A percentile compares a stretch with the other conserved stretches of the same genome.
Conservation (phyloP, 495 filamentous ascomycete genomes). For the Lichina pygmaea region DNA sequence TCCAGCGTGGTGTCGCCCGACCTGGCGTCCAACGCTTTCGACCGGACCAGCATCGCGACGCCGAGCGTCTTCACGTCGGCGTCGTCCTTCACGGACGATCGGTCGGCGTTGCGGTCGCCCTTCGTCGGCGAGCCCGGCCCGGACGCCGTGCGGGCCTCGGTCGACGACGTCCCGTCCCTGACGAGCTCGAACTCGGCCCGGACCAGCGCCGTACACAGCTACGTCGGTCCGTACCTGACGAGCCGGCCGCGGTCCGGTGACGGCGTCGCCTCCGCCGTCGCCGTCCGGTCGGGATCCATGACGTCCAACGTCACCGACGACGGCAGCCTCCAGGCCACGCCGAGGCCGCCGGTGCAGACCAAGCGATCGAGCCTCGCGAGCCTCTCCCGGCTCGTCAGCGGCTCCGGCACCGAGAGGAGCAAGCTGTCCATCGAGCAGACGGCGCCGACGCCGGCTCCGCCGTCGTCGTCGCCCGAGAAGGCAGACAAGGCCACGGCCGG, state of each 20-base stretch:
- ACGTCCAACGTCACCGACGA: slow-evolving; percentile 21
- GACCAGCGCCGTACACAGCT: slow-evolving; percentile 31
- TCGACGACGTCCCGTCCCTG: slow-evolving; percentile 69
- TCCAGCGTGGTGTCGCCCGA: slow-evolving; percentile 22
- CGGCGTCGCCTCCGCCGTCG: slow-evolving; percentile 32
- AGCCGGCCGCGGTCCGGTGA: slow-evolving; percentile 18
- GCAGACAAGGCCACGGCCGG: slow-evolving; percentile 17
- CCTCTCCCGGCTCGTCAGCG: slow-evolving; percentile 57
- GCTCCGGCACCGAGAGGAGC: slow-evolving; percentile 49
- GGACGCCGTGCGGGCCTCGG: slow-evolving; percentile 39
- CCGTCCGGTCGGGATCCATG: slow-evolving; percentile 39
- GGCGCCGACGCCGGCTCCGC: slow-evolving; percentile 19
- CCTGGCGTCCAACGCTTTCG: slow-evolving; percentile 7
- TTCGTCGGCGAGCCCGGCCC: slow-evolving; percentile 25
- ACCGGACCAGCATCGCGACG: slow-evolving; percentile 7
- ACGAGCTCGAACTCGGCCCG: slow-evolving; percentile 70
- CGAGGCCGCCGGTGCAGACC: slow-evolving; percentile 13
- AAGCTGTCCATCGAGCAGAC: slow-evolving; percentile 55
- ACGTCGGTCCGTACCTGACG: slow-evolving; percentile 6
- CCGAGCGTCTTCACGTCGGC: slow-evolving; percentile 34
- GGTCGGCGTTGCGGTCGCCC: slow-evolving; percentile 26
- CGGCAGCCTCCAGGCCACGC: slow-evolving; percentile 29
- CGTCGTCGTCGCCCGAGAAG: slow-evolving; percentile 27
- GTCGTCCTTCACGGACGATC: slow-evolving; percentile 43
- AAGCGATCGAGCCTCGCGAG: slow-evolving; percentile 70